A percentile compares a stretch with the other conserved stretches of the same genome.
Conservation (phyloP, 257 asterid genomes). For the Salvia hispanica region DNA sequence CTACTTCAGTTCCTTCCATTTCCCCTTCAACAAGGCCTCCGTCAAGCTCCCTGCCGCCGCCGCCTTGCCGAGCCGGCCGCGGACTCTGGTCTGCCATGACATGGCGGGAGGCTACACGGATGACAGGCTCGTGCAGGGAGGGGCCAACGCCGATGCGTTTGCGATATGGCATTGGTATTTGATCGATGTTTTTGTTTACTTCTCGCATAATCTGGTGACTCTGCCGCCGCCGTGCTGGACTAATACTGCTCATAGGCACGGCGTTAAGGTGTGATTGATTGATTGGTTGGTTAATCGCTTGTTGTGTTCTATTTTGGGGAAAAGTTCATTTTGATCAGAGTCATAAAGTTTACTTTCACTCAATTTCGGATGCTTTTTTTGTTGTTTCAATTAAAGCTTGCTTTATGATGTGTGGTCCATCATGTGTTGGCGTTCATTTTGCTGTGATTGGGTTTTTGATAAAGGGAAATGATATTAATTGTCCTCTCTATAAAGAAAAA, state of each 20-base stretch:
- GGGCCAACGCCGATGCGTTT: constrained; percentile 67
- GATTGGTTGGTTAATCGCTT: neutral
- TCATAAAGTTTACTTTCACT: neutral
- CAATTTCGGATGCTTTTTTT: neutral
- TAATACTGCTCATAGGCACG: constrained; percentile 83
- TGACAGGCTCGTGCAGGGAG: constrained; percentile 85
- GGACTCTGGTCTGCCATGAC: constrained; percentile 90
- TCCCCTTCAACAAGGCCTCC: constrained; percentile 57
- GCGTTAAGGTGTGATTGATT: constrained; percentile 64
- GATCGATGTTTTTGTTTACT: constrained; percentile 89
- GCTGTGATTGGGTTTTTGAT: constrained; percentile 12
- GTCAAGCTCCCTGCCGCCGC: constrained; percentile 47
- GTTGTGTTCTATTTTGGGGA: neutral
- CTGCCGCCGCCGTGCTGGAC: constrained; percentile 96
- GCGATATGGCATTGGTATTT: constrained; percentile 96
- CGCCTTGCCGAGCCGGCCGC: constrained; percentile 56
- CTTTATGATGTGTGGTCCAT: neutral
- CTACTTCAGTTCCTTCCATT: constrained; percentile 82
- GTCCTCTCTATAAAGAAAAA: neutral
- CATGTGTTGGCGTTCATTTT: neutral
- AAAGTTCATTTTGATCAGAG: constrained; percentile 13
- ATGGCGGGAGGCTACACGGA: constrained; percentile 87
- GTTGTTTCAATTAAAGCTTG: neutral
- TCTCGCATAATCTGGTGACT: constrained; percentile 82
- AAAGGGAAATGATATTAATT: neutral